Evolutionary conservation across 352 stramenopile genomes (phyloP), one percentile per base, ranked within the genome.

Genomic region (Pythium monospermum): DNA sequence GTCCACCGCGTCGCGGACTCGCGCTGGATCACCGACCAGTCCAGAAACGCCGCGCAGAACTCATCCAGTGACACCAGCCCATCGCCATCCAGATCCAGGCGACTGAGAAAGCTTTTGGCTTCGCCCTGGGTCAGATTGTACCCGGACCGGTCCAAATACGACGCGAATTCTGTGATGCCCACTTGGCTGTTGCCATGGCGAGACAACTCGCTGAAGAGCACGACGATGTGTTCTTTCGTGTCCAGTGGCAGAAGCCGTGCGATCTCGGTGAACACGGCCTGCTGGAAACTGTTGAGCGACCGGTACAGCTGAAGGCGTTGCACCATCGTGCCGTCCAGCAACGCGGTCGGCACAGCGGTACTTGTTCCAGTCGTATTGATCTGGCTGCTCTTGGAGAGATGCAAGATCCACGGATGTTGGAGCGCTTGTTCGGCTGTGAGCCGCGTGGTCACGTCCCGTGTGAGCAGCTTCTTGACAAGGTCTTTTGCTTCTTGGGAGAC

Each of bases 271-370:
- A 91, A 67, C 38, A 83, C 75, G 12, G 71, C 69, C 36, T 82
- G 75, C 40, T 91, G 80, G 37, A 91, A 67, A 28, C 69, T 71
- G 38, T 83, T 87, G 30, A 87, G 74, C 23, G 75, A 75, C 18
- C 80, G 77, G 49, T 91, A 86, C 15, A 88, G 61, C 36, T 91
- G 80, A 21, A 91, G 55, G 4, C 76, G 71, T 52, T 91, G 80
- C 23, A 91, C 73, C 7, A 91, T 58, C 38, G 80, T 87, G 27
- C 80, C 80, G 21, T 79, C 59, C 2, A 91, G 59, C 33, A 57
- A 6, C 57, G 61, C 19, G 60, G 44, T 22, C 61, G 54, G 2
- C 55, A 35, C 30, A 13, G 30, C 30, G n/a, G n/a, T n/a, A n/a
- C n/a, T n/a, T n/a, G n/a, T n/a, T n/a, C n/a, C 27, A 0, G 48